Evolutionary conservation across 441 rosid genomes (phyloP), one percentile per base, ranked within the genome.

Genomic region (Melastoma candidum): DNA sequence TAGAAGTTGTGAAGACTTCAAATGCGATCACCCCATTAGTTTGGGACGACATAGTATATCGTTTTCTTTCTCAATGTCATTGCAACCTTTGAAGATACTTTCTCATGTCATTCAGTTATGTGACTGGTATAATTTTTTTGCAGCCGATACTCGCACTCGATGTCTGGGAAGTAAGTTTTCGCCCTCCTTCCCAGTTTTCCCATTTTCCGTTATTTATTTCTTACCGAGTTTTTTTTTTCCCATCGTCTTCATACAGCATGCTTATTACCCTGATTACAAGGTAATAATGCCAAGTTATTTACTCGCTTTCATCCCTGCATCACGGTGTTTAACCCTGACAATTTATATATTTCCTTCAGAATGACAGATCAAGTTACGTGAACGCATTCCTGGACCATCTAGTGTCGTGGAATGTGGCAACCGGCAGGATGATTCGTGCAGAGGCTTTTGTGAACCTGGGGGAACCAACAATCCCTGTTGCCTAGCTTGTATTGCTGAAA

Each of bases 81-180:
- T 8, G 5, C 41, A 17, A 6, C 41, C 41, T 4, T 32, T 8
- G 41, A 32, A 17, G 48, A 11, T 12, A 11, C 53, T 2, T 10
- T 11, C 1, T 48, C 25, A 17, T 11, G 12, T 48, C 11, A 11
- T 32, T 14, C 43, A 12, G 12, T 26, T 14, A 0, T 2, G 26
- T 47, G 14, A 57, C 10, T 22, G 26, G 17, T 10, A 10, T n/a
- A n/a, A 11, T 44, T 56, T 48, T 53, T 58, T 11, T 71, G 77
- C 90, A 90, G 97, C 97, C 97, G 41, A 80, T 90, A 66, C 74
- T 86, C 75, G 56, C 70, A 69, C 75, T 90, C 71, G 97, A 90
- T 72, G 67, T 82, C 77, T 89, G 97, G 97, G 96, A 90, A 87
- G 97, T 87, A 80, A 78, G 63, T 47, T 11, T 32, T 25, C 14